phyloP scores from a whole-genome alignment of 2,329 filamentous ascomycete genomes.

The Botrytis pseudocinerea region DNA sequence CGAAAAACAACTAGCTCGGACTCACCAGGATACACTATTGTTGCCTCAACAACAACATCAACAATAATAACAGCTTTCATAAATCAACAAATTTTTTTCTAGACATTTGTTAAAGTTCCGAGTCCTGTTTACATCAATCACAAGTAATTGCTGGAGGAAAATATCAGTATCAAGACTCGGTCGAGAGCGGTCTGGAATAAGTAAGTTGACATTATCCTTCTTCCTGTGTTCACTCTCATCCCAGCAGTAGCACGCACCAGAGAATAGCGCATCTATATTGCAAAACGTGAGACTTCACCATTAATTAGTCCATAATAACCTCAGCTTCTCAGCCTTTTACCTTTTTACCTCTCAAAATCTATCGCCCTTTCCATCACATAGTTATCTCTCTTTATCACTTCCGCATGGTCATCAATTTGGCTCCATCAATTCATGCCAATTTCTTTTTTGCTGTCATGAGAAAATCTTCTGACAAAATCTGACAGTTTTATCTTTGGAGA shows the following conservation, averaged over 20 bases:
- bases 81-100: neutral
- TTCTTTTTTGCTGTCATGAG: neutral
- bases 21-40: neutral
- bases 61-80: neutral
- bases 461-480: neutral
- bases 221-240: neutral
- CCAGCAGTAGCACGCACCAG: neutral
- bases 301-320: neutral
- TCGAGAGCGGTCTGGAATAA: neutral
- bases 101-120: fast-evolving
- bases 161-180: neutral
- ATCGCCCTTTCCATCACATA: fast-evolving
- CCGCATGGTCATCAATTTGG: no score
- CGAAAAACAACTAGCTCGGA: neutral
- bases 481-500: neutral
- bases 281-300: neutral
- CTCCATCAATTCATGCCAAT: neutral
- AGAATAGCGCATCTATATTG: neutral
- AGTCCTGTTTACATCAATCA: neutral
- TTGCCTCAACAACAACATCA: neutral
- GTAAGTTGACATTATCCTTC: neutral
- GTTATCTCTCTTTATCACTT: neutral
- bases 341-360: neutral
- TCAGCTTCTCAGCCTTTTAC: neutral
- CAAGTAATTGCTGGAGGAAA: neutral